phyloP scores from a whole-genome alignment of 2,329 filamentous ascomycete species.

The Xylariaceae sp. region DNA sequence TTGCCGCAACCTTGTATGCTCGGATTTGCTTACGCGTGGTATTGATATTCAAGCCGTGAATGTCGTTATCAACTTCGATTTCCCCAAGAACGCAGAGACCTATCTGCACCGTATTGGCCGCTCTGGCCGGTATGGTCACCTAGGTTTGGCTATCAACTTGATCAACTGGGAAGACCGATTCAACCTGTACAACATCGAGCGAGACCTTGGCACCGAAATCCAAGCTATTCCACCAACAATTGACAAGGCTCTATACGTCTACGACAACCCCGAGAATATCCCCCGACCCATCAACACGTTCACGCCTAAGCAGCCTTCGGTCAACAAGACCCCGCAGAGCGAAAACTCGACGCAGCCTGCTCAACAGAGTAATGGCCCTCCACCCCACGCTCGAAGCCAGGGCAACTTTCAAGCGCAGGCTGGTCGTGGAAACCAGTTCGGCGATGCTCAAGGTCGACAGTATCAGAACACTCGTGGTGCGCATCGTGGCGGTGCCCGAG shows the following conservation, averaged over 20 bases:
- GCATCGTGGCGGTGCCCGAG: constrained; percentile 29
- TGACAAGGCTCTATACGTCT: constrained; percentile 97
- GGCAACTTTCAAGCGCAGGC: constrained; percentile 26
- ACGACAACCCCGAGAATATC: constrained; percentile 92
- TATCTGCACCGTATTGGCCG: constrained; percentile 98
- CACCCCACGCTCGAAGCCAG: constrained; percentile 30
- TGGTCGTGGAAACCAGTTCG: constrained; percentile 28
- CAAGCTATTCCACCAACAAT: constrained; percentile 91
- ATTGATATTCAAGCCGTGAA: constrained; percentile 99
- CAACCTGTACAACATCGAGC: constrained; percentile 98
- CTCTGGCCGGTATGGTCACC: constrained; percentile 92
- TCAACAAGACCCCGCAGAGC: constrained; percentile 27
- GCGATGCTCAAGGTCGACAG: constrained; percentile 32
- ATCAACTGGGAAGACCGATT: constrained; percentile 99
- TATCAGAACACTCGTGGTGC: constrained; percentile 31
- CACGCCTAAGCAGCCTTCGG: constrained; percentile 20
- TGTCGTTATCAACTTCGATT: constrained; percentile 99
- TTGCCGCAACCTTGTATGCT: constrained; percentile 96
- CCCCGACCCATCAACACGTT: constrained; percentile 68
- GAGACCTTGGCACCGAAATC: constrained; percentile 95
- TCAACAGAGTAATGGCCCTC: constrained; percentile 23
- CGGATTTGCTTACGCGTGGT: constrained; percentile 93
- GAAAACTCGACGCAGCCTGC: constrained; percentile 21
- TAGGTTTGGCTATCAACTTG: constrained; percentile 95
- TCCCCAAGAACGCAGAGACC: constrained; percentile 98